Evolutionary conservation across 352 stramenopile genomes (phyloP).

Genomic region (Globisporangium perplexum): DNA sequence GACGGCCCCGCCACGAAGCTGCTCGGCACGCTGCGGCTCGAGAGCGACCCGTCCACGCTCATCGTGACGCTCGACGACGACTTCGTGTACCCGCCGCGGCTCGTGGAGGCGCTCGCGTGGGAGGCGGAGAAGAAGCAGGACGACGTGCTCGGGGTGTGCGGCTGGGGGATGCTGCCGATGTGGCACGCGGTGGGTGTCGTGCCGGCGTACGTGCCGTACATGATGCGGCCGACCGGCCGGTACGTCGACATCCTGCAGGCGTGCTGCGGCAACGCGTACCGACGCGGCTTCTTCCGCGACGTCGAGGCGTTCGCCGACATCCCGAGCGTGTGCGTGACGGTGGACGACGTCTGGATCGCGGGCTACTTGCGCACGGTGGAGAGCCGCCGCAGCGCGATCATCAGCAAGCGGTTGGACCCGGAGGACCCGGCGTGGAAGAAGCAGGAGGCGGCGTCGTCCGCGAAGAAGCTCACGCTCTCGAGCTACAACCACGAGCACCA

Average conservation of each 20-base stretch:
- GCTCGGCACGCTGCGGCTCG: constrained; percentile 52
- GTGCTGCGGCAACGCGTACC: constrained; percentile 68
- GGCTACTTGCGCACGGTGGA: constrained; percentile 72
- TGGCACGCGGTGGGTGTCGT: constrained; percentile 72
- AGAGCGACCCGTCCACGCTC: constrained; percentile 51
- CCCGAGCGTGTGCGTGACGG: constrained; percentile 61
- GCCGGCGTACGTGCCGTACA: constrained; percentile 77
- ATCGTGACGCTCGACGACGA: constrained; percentile 83
- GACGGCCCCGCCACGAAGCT: constrained; percentile 79
- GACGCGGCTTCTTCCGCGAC: constrained; percentile 68
- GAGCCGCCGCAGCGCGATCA: constrained; percentile 45
- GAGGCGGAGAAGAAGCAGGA: constrained; percentile 52
- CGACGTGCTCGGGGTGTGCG: constrained; percentile 63
- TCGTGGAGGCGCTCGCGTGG: constrained; percentile 67
- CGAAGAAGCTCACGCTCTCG: constrained; percentile 65
- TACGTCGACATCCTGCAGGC: constrained; percentile 76
- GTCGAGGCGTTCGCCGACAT: constrained; percentile 65
- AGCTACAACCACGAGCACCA: constrained; percentile 78
- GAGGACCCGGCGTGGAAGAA: constrained; percentile 63
- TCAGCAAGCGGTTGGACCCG: constrained; percentile 76
- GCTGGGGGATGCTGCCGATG: constrained; percentile 75
- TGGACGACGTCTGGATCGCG: constrained; percentile 82
- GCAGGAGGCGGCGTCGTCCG: constrained; percentile 34
- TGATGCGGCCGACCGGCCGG: constrained; percentile 63
- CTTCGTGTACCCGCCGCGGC: constrained; percentile 63